Base-by-base conservation (phyloP, 2,329 filamentous ascomycete genomes). In the Lasiodiplodia sp. region DNA sequence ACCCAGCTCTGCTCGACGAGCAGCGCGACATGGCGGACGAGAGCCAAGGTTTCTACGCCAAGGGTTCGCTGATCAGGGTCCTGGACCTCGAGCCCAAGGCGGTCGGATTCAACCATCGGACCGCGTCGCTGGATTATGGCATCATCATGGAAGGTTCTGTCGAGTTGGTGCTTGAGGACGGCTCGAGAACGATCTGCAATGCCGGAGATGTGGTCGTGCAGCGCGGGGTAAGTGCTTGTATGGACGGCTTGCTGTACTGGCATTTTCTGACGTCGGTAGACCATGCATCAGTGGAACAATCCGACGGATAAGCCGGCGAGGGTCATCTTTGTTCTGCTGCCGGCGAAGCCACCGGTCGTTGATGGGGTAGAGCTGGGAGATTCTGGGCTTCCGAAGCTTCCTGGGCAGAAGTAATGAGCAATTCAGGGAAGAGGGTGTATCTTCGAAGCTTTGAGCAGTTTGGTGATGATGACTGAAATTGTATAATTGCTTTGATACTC, bases 31-130 rank as follows among this genome's bases (percentile, higher is more conserved):
- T 12, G 18, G 16, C 49, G 4, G n/a, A 10, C 16, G n/a, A n/a
- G n/a, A 21, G n/a, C 16, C n/a, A n/a, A 21, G 49, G 49, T 7
- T 52, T 52, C 49, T 52, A 52, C 49, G 49, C 82, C 1, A 77
- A 77, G 31, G 84, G 84, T 14, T 83, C 84, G 4, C 82, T 84
- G 12, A 78, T 84, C 44, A 79, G 82, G 38, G 75, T 79, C 53
- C 79, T 81, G 49, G 79, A 81, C 63, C 76, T 80, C 51, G 74
- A 73, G n/a, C 79, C 79, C 0, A 68, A 71, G 28, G 76, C 74
- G n/a, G 72, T 68, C 25, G 78, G 75, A 66, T 74, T 75, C 28
- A 81, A 81, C 78, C 79, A 81, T 69, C 74, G 79, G 2, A 81
- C 79, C 25, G 77, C 80, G 62, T 76, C 73, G 67, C 69, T 81